phyloP scores from a whole-genome alignment of 1,139 yeast species.

The Yamadazyma atmosphaerica region DNA sequence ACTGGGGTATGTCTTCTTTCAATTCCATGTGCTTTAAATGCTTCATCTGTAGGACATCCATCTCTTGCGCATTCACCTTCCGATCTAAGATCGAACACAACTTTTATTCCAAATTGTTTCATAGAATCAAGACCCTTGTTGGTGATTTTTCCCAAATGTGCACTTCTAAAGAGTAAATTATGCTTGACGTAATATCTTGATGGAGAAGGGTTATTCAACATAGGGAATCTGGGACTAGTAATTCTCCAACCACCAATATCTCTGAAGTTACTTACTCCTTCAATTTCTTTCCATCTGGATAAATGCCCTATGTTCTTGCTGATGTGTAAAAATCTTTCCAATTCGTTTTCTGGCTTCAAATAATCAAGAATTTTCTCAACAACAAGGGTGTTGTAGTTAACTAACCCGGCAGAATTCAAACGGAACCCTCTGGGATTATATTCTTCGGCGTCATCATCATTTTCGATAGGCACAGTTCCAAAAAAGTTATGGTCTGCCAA shows the following conservation, averaged over 20 bases:
- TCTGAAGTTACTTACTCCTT: constrained; percentile 72
- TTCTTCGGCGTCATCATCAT: constrained; percentile 28
- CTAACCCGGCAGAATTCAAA: constrained; percentile 37
- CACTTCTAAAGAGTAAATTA: constrained; percentile 62
- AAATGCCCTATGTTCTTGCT: constrained; percentile 38
- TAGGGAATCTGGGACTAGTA: constrained; percentile 26
- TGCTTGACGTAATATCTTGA: constrained; percentile 49
- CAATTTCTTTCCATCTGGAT: constrained; percentile 61
- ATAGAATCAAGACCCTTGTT: constrained; percentile 43
- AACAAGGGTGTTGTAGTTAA: constrained; percentile 62
- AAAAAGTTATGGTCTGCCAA: constrained; percentile 82
- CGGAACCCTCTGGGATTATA: constrained; percentile 45
- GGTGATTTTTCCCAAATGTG: constrained; percentile 55
- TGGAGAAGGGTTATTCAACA: constrained; percentile 7
- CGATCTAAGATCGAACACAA: constrained; percentile 71
- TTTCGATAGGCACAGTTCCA: constrained; percentile 43
- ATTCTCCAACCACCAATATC: constrained; percentile 79
- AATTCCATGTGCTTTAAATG: constrained; percentile 42
- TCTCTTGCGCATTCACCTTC: constrained; percentile 54
- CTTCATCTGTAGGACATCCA: constrained; percentile 38
- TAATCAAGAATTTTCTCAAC: constrained; percentile 52
- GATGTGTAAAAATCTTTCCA: constrained; percentile 48
- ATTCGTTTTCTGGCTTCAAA: constrained; percentile 51
- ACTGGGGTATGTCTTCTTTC: constrained; percentile 61
- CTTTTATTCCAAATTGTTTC: constrained; percentile 47